phyloP scores from a whole-genome alignment of 805 yeast genomes.

The Lipomyces spencermartinsiae region DNA sequence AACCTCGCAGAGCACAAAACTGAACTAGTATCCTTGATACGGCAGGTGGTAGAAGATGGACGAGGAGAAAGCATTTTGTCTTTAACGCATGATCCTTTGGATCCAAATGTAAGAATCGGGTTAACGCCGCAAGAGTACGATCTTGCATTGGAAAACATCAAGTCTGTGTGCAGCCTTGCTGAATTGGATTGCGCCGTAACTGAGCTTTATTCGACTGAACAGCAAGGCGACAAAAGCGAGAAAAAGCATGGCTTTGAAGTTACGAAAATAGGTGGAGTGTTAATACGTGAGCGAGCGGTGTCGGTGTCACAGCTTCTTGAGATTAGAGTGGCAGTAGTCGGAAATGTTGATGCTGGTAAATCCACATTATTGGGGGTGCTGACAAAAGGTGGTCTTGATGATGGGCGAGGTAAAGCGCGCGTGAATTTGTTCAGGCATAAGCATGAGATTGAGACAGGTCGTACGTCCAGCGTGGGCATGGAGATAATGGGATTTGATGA shows the following conservation, averaged over 20 bases:
- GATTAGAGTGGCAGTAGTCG: constrained; percentile 39
- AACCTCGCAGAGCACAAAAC: constrained; percentile 5
- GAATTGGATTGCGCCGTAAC: constrained; percentile 26
- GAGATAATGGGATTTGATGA: constrained; percentile 38
- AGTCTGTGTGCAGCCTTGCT: constrained; percentile 15
- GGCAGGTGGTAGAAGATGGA: constrained; percentile 24
- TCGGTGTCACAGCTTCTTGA: constrained; percentile 34
- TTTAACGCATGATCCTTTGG: constrained; percentile 25
- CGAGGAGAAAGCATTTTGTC: constrained; percentile 32
- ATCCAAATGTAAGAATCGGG: constrained; percentile 11
- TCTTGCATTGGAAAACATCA: constrained; percentile 21
- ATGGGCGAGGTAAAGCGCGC: constrained; percentile 39
- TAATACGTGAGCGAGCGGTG: constrained; percentile 21
- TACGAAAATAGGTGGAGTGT: constrained; percentile 17
- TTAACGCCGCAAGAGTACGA: constrained; percentile 24
- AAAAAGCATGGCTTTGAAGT: not conserved
- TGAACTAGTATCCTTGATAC: constrained; percentile 7
- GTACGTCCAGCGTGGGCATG: constrained; percentile 40
- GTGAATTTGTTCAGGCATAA: constrained; percentile 37
- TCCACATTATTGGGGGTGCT: constrained; percentile 37
- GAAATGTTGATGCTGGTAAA: constrained; percentile 40
- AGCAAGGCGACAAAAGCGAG: constrained; percentile 1
- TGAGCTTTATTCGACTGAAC: constrained; percentile 16
- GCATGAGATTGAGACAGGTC: constrained; percentile 36
- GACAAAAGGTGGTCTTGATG: constrained; percentile 39